Conservation (phyloP, 768 basidiomycete species). For the Agaricus sinodeliciosus region DNA sequence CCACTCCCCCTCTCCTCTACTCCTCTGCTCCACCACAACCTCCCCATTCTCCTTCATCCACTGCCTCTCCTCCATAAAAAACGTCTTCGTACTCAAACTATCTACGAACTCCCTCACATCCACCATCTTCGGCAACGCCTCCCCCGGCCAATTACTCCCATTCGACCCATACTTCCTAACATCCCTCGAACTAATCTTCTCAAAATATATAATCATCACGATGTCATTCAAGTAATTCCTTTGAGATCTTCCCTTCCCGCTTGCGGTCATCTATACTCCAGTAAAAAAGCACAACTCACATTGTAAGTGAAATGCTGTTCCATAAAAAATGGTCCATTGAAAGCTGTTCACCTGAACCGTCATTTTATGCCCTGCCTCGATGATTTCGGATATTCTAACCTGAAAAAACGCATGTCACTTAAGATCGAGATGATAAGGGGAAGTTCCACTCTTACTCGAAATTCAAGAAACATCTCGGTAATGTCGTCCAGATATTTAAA, state of each 20-base stretch:
- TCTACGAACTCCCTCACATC: slow-evolving; percentile 15
- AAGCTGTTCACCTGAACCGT: slow-evolving; percentile 24
- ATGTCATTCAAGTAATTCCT: slow-evolving; percentile 20
- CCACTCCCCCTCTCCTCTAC: slow-evolving; percentile 1
- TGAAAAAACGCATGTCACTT: background rate
- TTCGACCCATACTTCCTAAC: background rate
- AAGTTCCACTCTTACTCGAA: slow-evolving; percentile 19
- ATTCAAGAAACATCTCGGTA: slow-evolving; percentile 20
- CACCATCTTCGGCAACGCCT: slow-evolving; percentile 12
- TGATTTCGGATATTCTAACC: slow-evolving; percentile 24
- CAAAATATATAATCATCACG: slow-evolving; percentile 18
- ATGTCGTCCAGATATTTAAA: slow-evolving; percentile 23
- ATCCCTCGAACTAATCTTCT: background rate
- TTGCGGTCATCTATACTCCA: slow-evolving; percentile 18
- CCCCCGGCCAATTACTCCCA: background rate
- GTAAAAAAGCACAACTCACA: background rate
- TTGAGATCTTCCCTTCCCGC: slow-evolving; percentile 20
- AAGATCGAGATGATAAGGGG: background rate
- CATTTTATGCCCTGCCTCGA: slow-evolving; percentile 24
- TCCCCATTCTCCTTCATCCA: slow-evolving; percentile 9
- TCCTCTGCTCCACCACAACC: background rate
- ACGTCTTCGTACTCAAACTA: slow-evolving; percentile 7
- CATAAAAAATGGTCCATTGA: background rate
- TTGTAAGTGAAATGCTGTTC: background rate
- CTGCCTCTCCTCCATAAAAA: slow-evolving; percentile 15